Evolutionary conservation across 805 yeast genomes (phyloP).

Genomic region (Torulaspora franciscae): DNA sequence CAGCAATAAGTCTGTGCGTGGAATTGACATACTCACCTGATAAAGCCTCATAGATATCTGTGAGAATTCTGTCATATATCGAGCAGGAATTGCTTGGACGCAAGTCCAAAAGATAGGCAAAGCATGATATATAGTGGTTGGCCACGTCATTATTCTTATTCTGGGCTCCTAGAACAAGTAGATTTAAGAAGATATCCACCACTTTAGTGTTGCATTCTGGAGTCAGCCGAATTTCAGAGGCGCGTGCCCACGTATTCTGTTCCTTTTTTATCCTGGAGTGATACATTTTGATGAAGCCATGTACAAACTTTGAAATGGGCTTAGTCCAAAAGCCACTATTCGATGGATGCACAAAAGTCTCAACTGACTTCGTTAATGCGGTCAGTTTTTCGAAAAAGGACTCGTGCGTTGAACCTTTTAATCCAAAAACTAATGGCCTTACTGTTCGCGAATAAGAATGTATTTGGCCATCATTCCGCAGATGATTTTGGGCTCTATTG

Average conservation of each 20-base stretch:
- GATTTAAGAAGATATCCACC: slow-evolving; percentile 43
- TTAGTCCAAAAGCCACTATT: slow-evolving; percentile 86
- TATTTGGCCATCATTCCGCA: slow-evolving; percentile 36
- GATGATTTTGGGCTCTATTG: slow-evolving; percentile 46
- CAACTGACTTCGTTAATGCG: slow-evolving; percentile 60
- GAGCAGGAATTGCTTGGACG: slow-evolving; percentile 41
- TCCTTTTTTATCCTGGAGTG: slow-evolving; percentile 56
- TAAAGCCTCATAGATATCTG: slow-evolving; percentile 75
- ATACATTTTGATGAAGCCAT: slow-evolving; percentile 52
- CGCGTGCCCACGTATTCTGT: slow-evolving; percentile 25
- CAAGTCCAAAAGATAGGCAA: slow-evolving; percentile 61
- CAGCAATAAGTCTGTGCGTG: slow-evolving; percentile 72
- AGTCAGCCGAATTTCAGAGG: slow-evolving; percentile 28
- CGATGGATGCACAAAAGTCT: slow-evolving; percentile 87
- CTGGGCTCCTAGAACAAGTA: slow-evolving; percentile 67
- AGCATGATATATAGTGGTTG: slow-evolving; percentile 52
- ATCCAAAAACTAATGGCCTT: slow-evolving; percentile 47
- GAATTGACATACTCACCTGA: slow-evolving; percentile 60
- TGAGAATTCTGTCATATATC: slow-evolving; percentile 50
- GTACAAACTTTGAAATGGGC: slow-evolving; percentile 60
- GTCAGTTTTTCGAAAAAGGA: slow-evolving; percentile 48
- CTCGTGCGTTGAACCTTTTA: slow-evolving; percentile 47
- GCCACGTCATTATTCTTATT: slow-evolving; percentile 58
- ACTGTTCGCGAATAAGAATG: slow-evolving; percentile 49
- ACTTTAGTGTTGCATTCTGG: slow-evolving; percentile 34